Conservation (phyloP, 768 basidiomycete species). For the Hygrocybe coccinea region DNA sequence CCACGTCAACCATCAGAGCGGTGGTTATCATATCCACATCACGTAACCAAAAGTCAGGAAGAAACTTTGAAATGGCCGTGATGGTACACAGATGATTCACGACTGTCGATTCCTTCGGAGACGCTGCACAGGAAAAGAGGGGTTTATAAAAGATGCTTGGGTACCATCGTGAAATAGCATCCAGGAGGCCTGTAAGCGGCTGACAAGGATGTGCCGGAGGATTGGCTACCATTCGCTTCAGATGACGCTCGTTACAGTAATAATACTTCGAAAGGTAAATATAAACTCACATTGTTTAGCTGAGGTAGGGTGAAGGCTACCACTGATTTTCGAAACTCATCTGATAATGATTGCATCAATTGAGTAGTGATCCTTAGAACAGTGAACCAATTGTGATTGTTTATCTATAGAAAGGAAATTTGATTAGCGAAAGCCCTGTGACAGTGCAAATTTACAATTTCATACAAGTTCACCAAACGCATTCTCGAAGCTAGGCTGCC, state of each 20-base stretch:
- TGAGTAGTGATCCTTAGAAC: constrained; percentile 38
- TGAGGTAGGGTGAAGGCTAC: constrained; percentile 40
- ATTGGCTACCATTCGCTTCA: constrained; percentile 49
- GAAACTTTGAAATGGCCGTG: constrained; percentile 45
- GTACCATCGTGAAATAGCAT: constrained; percentile 44
- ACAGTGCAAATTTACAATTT: background rate
- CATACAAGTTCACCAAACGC: constrained; percentile 41
- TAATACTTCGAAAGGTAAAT: background rate
- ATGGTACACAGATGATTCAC: constrained; percentile 56
- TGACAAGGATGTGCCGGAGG: constrained; percentile 47
- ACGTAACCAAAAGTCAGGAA: constrained; percentile 61
- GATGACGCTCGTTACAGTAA: background rate
- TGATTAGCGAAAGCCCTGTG: background rate
- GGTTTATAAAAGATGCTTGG: constrained; percentile 71
- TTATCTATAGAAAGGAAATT: constrained; percentile 27
- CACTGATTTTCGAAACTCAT: constrained; percentile 42
- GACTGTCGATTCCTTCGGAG: constrained; percentile 55
- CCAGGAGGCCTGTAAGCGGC: constrained; percentile 48
- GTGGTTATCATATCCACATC: constrained; percentile 74
- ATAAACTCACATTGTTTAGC: constrained; percentile 45
- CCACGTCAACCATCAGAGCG: constrained; percentile 55
- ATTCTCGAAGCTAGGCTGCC: constrained; percentile 41
- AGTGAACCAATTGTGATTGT: constrained; percentile 39
- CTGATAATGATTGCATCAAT: constrained; percentile 42
- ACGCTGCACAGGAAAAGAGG: constrained; percentile 63